These are phyloP conservation scores for Phalaenopsis equestris DNA, from an alignment of 106 monocot species.

Conservation along the genomic window DNA sequence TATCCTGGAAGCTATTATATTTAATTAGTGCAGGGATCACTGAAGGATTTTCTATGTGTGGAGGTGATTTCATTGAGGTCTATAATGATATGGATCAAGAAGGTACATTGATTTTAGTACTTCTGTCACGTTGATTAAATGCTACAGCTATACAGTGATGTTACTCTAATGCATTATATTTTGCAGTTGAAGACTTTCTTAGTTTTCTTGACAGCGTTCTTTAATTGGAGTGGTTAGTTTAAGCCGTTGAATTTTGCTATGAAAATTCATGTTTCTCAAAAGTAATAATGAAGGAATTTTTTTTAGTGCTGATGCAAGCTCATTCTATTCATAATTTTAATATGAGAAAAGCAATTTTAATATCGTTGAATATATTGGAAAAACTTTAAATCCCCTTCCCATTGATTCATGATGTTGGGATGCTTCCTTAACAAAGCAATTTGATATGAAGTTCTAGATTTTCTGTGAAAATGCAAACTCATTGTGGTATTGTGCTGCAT, in stretches of 20 bases:
- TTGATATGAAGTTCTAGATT: background rate
- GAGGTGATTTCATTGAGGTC: constrained; percentile 97
- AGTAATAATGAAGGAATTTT: background rate
- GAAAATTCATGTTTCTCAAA: background rate
- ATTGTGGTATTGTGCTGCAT: background rate
- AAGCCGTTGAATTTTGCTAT: background rate
- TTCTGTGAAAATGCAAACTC: background rate
- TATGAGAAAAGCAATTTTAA: background rate
- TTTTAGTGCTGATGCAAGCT: background rate
- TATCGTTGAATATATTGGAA: background rate
- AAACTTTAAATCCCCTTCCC: background rate
- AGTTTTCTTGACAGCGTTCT: background rate
- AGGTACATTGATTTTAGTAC: constrained; percentile 32
- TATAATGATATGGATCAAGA: constrained; percentile 75
- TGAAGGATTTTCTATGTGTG: constrained; percentile 99
- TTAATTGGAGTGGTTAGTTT: background rate
- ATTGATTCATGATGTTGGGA: background rate
- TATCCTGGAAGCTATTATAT: constrained; percentile 2
- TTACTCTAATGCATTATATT: background rate
- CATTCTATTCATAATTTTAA: background rate
- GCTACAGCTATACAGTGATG: background rate
- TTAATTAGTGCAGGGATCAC: constrained; percentile 82
- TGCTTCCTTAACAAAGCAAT: background rate
- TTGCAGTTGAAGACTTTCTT: background rate
- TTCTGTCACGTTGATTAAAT: background rate